A percentile compares a stretch with the other conserved stretches of the same genome.
Evolutionary conservation across 108 stramenopile genomes (phyloP).

Genomic region (Stephanodiscus triporus): DNA sequence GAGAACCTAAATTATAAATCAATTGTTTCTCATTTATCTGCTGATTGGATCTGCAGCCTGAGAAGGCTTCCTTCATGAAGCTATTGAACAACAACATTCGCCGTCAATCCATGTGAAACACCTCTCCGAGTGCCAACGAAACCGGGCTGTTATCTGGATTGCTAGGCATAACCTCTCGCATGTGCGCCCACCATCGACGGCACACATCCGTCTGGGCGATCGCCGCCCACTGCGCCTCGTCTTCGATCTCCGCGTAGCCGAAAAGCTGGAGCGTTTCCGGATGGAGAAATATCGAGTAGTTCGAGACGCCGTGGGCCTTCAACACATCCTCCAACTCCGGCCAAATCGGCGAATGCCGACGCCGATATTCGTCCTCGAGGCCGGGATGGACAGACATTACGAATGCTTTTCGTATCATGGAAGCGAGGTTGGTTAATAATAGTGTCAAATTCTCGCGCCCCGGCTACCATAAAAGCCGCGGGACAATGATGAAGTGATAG

Average conservation of each 20-base stretch:
- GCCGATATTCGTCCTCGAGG: background rate
- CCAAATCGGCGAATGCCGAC: conserved; percentile 2
- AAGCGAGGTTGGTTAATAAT: too few species aligned
- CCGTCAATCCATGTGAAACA: conserved; percentile 6
- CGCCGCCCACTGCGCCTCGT: conserved; percentile 1
- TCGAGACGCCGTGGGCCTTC: background rate
- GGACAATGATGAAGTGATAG: too few species aligned
- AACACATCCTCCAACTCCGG: background rate
- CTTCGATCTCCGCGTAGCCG: conserved; percentile 7
- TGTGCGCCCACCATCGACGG: conserved; percentile 1
- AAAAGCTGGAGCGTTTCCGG: conserved; percentile 2
- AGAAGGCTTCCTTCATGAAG: too few species aligned
- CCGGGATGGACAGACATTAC: conserved; percentile 3
- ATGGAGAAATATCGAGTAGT: background rate
- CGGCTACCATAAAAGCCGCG: too few species aligned
- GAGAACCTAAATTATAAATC: too few species aligned
- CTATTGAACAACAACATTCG: too few species aligned
- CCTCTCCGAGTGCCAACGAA: background rate
- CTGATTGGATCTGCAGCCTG: too few species aligned
- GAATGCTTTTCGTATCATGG: conserved; percentile 4
- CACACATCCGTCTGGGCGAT: conserved; percentile 5
- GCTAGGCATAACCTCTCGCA: conserved; percentile 2
- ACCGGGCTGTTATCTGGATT: conserved; percentile 1
- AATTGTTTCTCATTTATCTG: too few species aligned
- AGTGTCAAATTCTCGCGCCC: too few species aligned